These are phyloP conservation scores for Dendrobium officinale DNA, from an alignment of 106 monocot genomes.

Conservation along the genomic window DNA sequence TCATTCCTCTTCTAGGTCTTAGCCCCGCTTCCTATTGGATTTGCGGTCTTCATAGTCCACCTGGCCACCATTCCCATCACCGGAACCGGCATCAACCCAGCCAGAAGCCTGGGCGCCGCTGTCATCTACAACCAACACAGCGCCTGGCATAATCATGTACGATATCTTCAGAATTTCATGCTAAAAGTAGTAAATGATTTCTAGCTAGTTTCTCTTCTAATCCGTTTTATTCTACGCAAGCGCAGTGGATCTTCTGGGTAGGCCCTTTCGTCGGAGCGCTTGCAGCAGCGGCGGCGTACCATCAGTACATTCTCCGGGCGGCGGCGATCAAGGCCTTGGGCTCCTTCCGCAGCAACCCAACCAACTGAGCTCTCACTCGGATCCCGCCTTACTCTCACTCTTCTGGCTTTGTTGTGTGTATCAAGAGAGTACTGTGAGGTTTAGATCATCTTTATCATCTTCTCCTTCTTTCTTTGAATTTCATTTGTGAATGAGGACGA, in stretches of 20 bases:
- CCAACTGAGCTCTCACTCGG: background rate
- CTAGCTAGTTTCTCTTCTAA: background rate
- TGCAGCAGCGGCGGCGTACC: conserved; percentile 16
- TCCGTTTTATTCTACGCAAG: background rate
- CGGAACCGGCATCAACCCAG: conserved; percentile 24
- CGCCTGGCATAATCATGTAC: conserved; percentile 23
- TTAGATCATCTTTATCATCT: background rate
- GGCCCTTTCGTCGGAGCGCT: conserved; percentile 14
- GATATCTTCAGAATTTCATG: background rate
- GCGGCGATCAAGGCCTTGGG: conserved; percentile 18
- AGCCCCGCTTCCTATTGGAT: conserved; percentile 24
- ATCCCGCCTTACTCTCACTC: background rate
- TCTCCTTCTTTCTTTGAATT: conserved; percentile 2
- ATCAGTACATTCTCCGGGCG: conserved; percentile 15
- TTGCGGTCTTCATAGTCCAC: conserved; percentile 23
- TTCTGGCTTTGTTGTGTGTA: background rate
- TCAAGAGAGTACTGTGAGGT: background rate
- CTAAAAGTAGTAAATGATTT: background rate
- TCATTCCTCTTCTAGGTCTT: background rate
- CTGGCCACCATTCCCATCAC: conserved; percentile 22
- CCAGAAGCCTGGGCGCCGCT: conserved; percentile 24
- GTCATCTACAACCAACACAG: conserved; percentile 20
- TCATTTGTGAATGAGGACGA: conserved; percentile 1
- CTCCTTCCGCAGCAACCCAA: conserved; percentile 19
- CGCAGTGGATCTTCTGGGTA: conserved; percentile 16